These are phyloP conservation scores for Phytophthora meadii DNA, from an alignment of 352 stramenopile genomes.

Conservation along the genomic window DNA sequence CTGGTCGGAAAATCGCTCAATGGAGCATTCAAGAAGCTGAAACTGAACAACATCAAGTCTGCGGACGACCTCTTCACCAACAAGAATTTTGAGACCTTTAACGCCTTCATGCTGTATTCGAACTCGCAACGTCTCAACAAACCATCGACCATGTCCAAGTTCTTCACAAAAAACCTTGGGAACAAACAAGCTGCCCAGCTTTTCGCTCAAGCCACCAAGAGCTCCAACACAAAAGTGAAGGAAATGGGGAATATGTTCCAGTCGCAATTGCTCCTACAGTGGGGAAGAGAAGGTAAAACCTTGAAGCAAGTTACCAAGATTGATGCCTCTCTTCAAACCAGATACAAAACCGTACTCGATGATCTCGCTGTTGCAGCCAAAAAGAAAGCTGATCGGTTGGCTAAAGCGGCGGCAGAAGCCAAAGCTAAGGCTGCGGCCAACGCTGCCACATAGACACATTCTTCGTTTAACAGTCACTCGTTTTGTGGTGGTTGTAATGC, in stretches of 20 bases:
- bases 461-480: neutral
- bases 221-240: neutral
- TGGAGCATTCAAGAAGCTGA: neutral
- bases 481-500: neutral
- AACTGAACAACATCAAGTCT: neutral
- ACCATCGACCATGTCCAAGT: neutral
- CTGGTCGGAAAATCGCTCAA: neutral
- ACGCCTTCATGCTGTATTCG: neutral
- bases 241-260: neutral
- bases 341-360: neutral
- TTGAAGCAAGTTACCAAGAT: neutral
- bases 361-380: neutral
- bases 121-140: neutral
- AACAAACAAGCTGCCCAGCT: neutral
- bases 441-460: neutral
- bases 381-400: neutral
- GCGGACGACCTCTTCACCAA: constrained; percentile 1
- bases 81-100: neutral
- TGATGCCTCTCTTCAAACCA: neutral
- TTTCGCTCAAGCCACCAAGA: neutral
- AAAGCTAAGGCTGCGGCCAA: neutral
- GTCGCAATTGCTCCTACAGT: neutral
- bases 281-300: neutral
- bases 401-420: neutral
- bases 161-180: neutral